Base-by-base conservation (phyloP, 2,329 filamentous ascomycete species). In the Fusarium albosuccineum region DNA sequence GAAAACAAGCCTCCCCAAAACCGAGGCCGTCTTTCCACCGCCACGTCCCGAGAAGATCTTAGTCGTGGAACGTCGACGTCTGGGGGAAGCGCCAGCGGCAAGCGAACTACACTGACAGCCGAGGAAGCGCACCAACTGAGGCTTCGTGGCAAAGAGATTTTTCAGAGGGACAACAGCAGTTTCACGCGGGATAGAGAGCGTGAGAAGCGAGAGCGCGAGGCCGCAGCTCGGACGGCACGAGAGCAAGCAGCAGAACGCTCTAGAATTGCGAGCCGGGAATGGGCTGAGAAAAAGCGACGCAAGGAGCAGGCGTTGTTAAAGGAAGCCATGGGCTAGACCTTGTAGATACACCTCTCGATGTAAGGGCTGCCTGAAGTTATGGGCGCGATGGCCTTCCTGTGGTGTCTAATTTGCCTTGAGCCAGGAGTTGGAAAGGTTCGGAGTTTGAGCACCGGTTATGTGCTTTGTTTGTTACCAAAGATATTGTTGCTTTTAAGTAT, bases 221-320 rank as follows among this genome's bases (percentile, higher is more conserved):
- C 78, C 48, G 79, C 82, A 37, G 83, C 87, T 13, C 87, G 84
- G 70, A 71, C 80, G 56, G 87, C 87, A 8, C 81, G 88, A 44
- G 84, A 88, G 69, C 81, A 88, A 70, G 88, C 88, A 26, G 87
- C 88, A 9, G 87, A 90, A 75, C 82, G 85, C 70, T 87, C 86
- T 55, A 82, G 88, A 55, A 80, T 82, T 73, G 82, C 85, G 60
- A 87, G 87, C 67, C 83, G 87, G 34, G 85, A 89, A 69, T 90
- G 88, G 87, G 87, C 87, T 10, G 86, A 89, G 73, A 88, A 84
- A 76, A 85, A 86, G 73, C 80, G 81, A 37, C 79, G 75, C 16
- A 84, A 81, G 72, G 77, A 78, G 56, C 48, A 66, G 41, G 68
- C 72, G 33, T 68, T 71, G 27, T 45, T 71, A 39, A 65, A 45